phyloP scores from a whole-genome alignment of 192 early-diverging fungal species.

The Backusella parvicylindrica region DNA sequence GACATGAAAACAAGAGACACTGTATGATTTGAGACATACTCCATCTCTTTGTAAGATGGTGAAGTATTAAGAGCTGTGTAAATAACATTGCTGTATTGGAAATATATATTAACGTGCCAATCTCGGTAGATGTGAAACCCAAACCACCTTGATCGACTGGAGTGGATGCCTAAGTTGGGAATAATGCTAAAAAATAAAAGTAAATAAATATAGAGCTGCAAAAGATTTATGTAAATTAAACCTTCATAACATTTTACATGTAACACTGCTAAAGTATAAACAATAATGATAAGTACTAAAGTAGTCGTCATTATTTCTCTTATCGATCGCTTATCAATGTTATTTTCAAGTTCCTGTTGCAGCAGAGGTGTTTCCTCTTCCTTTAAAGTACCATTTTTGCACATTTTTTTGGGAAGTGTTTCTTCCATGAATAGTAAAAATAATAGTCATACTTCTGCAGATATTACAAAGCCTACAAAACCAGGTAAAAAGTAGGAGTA shows the following conservation, averaged over 20 bases:
- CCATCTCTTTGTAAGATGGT: slow-evolving; percentile 37
- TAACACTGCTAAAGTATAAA: slow-evolving; percentile 3
- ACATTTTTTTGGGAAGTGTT: slow-evolving; percentile 28
- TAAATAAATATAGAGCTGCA: neutral
- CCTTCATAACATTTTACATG: slow-evolving; percentile 24
- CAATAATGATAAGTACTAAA: slow-evolving; percentile 7
- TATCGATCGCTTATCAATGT: neutral
- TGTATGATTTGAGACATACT: slow-evolving; percentile 43
- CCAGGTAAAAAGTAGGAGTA: slow-evolving; percentile 79
- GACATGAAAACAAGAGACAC: slow-evolving; percentile 7
- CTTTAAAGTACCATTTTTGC: neutral
- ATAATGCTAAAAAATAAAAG: slow-evolving; percentile 13
- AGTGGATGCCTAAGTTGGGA: slow-evolving; percentile 24
- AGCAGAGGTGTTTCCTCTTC: neutral
- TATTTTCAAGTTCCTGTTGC: neutral
- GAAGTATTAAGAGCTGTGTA: slow-evolving; percentile 49
- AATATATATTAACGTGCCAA: slow-evolving; percentile 45
- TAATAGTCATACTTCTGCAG: slow-evolving; percentile 49
- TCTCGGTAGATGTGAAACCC: slow-evolving; percentile 42
- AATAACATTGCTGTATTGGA: slow-evolving; percentile 40
- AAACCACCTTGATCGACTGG: slow-evolving; percentile 41
- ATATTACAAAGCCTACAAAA: slow-evolving; percentile 48
- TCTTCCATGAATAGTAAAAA: slow-evolving; percentile 55
- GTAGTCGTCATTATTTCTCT: slow-evolving; percentile 11
- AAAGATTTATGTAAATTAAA: too few species aligned